Evolutionary conservation across 148 eudicot genomes (phyloP), one percentile per base, ranked within the genome.

Genomic region (Persicaria tinctoria): DNA sequence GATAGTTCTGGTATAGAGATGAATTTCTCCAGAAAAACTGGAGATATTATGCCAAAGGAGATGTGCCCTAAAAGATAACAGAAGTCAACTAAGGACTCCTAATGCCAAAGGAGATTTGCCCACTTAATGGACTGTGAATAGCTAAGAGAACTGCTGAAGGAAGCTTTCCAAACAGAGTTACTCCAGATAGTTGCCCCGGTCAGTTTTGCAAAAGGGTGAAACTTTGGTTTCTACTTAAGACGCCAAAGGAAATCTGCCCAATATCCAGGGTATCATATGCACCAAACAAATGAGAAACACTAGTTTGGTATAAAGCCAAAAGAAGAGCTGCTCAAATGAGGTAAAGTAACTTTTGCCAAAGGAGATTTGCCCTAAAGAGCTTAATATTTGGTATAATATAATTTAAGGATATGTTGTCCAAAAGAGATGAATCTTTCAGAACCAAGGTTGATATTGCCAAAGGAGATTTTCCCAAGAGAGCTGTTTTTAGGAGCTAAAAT

Each of bases 21-120:
- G 23, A 44, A 66, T 49, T 10, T 13, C 45, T 20, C 45, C 8
- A 38, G 11, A 5, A 10, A 46, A 72, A 60, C 12, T 75, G 80
- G 84, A 84, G 82, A 84, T 74, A 6, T 62, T 49, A 72, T 87
- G 90, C 94, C 89, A 88, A 89, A 89, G 91, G 91, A 87, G 94
- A 89, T 89, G 84, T 88, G 90, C 91, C 91, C 88, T 46, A 59
- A 10, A 64, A 59, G 68, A 82, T 76, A 74, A 57, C 12, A 51
- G 79, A 78, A 80, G 80, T 70, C 85, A 46, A 49, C 23, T 11
- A 0, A 23, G 62, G 85, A 83, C 86, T 74, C 83, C 83, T 77
- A 83, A 18, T 86, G 90, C 89, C 87, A 87, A 89, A 89, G 97
- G 86, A 91, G 90, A 85, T 83, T 84, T 88, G 86, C 89, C 90